Base-by-base conservation (phyloP, 2,329 filamentous ascomycete genomes). In the Davidsoniella virescens region DNA sequence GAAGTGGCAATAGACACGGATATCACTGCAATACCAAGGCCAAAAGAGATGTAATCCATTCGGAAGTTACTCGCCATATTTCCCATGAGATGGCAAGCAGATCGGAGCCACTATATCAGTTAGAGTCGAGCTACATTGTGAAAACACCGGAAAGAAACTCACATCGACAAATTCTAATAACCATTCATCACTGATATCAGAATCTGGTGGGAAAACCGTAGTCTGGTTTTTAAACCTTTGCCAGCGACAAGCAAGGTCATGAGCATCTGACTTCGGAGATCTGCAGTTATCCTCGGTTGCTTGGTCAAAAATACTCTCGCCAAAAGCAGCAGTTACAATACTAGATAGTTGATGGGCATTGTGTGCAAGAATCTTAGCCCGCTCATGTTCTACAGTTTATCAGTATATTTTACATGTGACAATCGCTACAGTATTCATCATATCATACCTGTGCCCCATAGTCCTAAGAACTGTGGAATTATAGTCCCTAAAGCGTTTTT, bases 51-150 rank as follows among this genome's bases (percentile, higher is more conserved):
- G 10, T 44, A 47, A 16, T 70, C 60, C 55, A 93, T 70, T 60
- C 94, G 75, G 62, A 98, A 98, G 61, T 94, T 93, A 63, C 87
- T 95, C 4, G 92, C 88, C 61, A 92, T 87, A 58, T 79, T 82
- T 58, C 86, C 93, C 74, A 98, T 84, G 14, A 87, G 66, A 18
- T 75, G 71, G 62, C 96, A 92, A 1, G 87, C 83, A 51, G 71
- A 68, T 47, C 70, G 73, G 47, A 87, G 73, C 71, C 92, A 93
- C 63, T 56, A 46, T 7, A 36, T 8, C 8, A 18, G 17, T 2
- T 29, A 16, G 16, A 33, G 10, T 37, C 18, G 4, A 47, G 37
- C 16, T 12, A 42, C 10, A 42, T 12, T 20, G 10, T 12, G 6
- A 17, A 5, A 5, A 36, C 25, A 42, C 18, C 16, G 12, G 12